phyloP scores from a whole-genome alignment of 345 rosid species.

The Linum lewisii region DNA sequence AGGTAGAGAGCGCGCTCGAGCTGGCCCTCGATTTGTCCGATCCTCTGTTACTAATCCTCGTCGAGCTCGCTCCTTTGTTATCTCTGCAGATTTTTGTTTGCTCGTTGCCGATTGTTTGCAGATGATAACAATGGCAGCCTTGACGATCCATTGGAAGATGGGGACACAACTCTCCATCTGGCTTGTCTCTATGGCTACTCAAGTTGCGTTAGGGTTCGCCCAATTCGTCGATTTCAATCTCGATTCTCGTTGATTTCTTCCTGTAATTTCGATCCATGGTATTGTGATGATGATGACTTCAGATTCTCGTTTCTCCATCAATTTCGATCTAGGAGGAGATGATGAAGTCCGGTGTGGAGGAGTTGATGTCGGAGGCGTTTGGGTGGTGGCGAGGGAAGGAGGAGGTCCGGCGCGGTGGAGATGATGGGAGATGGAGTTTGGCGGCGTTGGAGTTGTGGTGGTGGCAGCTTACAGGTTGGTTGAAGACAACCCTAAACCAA shows the following conservation, averaged over 20 bases:
- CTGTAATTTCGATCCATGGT: not conserved
- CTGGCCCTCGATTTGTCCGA: constrained; percentile 51
- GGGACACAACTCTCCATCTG: constrained; percentile 87
- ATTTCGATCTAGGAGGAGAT: no score
- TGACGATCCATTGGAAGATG: constrained; percentile 78
- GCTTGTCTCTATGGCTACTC: constrained; percentile 75
- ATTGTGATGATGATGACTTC: not conserved
- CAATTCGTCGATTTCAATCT: no score
- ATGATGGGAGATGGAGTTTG: no score
- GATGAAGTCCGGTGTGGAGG: no score
- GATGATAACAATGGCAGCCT: constrained; percentile 66
- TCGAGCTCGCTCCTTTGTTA: constrained; percentile 28
- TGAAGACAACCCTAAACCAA: no score
- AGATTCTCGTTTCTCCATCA: no score
- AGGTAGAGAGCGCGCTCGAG: constrained; percentile 43
- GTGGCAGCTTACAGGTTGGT: no score
- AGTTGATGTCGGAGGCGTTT: no score
- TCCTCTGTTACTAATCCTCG: constrained; percentile 60
- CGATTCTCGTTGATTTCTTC: not conserved
- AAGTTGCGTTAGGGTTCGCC: constrained; percentile 74
- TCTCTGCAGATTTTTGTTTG: not conserved
- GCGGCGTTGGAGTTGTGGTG: no score
- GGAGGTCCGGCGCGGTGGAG: no score
- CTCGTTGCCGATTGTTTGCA: constrained; percentile 12
- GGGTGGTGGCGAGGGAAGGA: no score